These are phyloP conservation scores for Erysimum cheiranthoides DNA, from an alignment of 345 rosid species.

Conservation along the genomic window DNA sequence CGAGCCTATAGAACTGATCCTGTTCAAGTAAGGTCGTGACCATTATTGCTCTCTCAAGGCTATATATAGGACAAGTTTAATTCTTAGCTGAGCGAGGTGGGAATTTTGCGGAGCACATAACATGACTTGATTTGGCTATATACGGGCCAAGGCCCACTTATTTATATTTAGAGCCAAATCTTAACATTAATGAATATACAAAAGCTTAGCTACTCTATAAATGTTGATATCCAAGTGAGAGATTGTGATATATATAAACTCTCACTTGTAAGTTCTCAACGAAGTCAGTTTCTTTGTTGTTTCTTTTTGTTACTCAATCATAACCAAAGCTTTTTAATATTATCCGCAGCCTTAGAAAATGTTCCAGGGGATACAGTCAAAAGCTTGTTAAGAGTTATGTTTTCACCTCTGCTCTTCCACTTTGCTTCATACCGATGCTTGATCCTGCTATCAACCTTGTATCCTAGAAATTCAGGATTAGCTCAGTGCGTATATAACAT, in stretches of 20 bases:
- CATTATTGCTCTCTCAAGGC: no score
- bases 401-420: slow-evolving; percentile 56
- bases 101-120: no score
- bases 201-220: slow-evolving; percentile 21
- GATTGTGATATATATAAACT: slow-evolving; percentile 2
- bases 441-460: slow-evolving; percentile 78
- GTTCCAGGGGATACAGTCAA: slow-evolving; percentile 60
- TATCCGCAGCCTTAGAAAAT: slow-evolving; percentile 48
- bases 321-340: slow-evolving; percentile 40
- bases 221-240: slow-evolving; percentile 6
- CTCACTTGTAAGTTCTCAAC: slow-evolving; percentile 12
- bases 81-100: no score
- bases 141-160: no score
- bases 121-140: no score
- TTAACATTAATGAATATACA: background rate
- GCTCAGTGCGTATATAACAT: no score
- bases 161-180: no score
- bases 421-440: slow-evolving; percentile 70
- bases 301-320: slow-evolving; percentile 29
- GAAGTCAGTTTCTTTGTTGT: background rate
- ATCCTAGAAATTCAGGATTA: slow-evolving; percentile 74
- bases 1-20: slow-evolving; percentile 1
- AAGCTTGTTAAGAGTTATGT: slow-evolving; percentile 72
- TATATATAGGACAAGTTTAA: no score
- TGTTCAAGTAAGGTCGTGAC: slow-evolving; percentile 20